Percentiles rank a stretch among this genome's conserved stretches.
phyloP scores from a whole-genome alignment of 176 grass and related monocot species.

The maize (Zea mays) region DNA sequence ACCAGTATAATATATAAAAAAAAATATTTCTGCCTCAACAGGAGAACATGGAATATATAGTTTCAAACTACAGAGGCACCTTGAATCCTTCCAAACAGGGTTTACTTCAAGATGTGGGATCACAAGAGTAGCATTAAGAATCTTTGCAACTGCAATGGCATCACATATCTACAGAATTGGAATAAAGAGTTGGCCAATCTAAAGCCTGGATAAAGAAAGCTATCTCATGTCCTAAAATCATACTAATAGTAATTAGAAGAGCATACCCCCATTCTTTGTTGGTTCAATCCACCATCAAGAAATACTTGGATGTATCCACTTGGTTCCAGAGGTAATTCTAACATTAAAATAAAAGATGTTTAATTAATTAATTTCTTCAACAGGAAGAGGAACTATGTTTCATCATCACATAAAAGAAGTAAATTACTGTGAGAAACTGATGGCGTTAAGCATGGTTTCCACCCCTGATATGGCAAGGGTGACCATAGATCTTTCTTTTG shows the following conservation, averaged over 20 bases:
- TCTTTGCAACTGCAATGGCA: slow-evolving; percentile 89
- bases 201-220: slow-evolving; percentile 17
- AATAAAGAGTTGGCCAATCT: slow-evolving; percentile 19
- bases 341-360: slow-evolving; percentile 21
- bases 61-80: slow-evolving; percentile 47
- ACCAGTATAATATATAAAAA: not conserved
- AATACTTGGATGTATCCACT: slow-evolving; percentile 95
- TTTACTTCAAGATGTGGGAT: slow-evolving; percentile 96
- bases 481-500: slow-evolving; percentile 66
- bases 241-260: slow-evolving; percentile 9
- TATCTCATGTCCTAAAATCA: slow-evolving; percentile 21
- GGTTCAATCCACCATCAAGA: slow-evolving; percentile 95
- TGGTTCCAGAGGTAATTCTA: slow-evolving; percentile 52
- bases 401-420: slow-evolving; percentile 14
- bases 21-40: slow-evolving; percentile 30
- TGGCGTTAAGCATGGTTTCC: slow-evolving; percentile 36
- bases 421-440: slow-evolving; percentile 49
- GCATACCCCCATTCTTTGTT: slow-evolving; percentile 92
- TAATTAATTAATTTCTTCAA: slow-evolving; percentile 1
- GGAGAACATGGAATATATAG: slow-evolving; percentile 14
- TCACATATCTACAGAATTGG: slow-evolving; percentile 84
- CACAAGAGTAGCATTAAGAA: slow-evolving; percentile 92
- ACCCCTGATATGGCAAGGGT: slow-evolving; percentile 68
- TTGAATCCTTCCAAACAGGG: slow-evolving; percentile 92
- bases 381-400: slow-evolving; percentile 10